Base-by-base conservation (phyloP, 495 filamentous ascomycete species). In the Staphylotrichum tortipilum region DNA sequence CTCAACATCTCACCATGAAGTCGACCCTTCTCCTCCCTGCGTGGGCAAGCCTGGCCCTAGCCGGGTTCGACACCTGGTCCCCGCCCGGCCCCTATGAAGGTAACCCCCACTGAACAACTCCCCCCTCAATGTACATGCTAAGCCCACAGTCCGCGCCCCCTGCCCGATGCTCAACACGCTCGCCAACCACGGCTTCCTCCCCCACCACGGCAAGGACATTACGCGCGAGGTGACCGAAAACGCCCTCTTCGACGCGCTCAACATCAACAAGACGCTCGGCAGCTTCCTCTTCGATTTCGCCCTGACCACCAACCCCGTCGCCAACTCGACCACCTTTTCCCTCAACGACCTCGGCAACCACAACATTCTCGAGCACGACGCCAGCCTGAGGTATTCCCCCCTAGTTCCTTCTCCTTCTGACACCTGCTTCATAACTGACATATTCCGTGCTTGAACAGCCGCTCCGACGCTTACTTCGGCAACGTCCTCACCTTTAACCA, bases 331-430 rank as follows among this genome's bases (percentile, higher is more conserved):
- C 9, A 66, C 43, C 10, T 77, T 78, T 55, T 64, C 67, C 7
- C 63, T 80, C 23, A 58, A 76, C 53, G 55, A 73, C 18, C 69
- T 79, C 15, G 57, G 67, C 49, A 34, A 19, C 18, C 56, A 59
- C 39, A 70, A 76, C 38, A 52, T 76, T 29, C 57, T 78, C 3
- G 76, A 79, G 46, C 74, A 78, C 40, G 76, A 78, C 55, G 74
- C 61, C 6, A 76, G 73, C 47, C 50, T 78, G 26, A 76, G 72
- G 74, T 75, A 43, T 28, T 58, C 62, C 4, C 3, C 17, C 3
- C 31, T n/a, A n/a, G n/a, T n/a, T n/a, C n/a, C n/a, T n/a, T n/a
- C n/a, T n/a, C n/a, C n/a, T n/a, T n/a, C n/a, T n/a, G n/a, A n/a
- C n/a, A n/a, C n/a, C n/a, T n/a, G n/a, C n/a, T n/a, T n/a, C n/a